Conservation (phyloP, 1,284 basidiomycete genomes). For the Ceratobasidium papillatum region DNA sequence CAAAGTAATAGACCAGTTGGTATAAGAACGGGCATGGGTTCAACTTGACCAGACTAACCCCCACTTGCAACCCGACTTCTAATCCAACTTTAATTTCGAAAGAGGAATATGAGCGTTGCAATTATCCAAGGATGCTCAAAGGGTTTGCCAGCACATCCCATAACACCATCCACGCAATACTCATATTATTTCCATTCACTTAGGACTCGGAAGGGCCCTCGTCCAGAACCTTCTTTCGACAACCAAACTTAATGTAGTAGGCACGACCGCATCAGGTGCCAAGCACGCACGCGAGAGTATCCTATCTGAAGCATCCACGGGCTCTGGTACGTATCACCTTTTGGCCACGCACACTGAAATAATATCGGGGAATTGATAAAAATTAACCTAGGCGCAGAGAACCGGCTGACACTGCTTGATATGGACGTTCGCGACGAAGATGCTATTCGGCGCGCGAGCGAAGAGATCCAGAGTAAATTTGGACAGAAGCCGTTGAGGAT, state of each 20-base stretch:
- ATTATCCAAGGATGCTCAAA: conserved; percentile 45
- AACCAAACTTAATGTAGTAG: conserved; percentile 42
- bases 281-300: conserved; percentile 32
- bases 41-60: too few species aligned
- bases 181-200: background rate
- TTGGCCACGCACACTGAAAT: background rate
- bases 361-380: background rate
- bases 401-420: conserved; percentile 40
- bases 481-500: conserved; percentile 42
- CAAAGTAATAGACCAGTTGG: background rate
- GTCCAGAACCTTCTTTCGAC: conserved; percentile 38
- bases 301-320: conserved; percentile 26
- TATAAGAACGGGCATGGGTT: conserved; percentile 4
- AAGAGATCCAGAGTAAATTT: conserved; percentile 41
- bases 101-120: conserved; percentile 37
- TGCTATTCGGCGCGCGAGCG: conserved; percentile 35
- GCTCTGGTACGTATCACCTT: conserved; percentile 16
- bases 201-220: conserved; percentile 43
- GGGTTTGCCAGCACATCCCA: conserved; percentile 14
- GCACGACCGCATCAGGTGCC: conserved; percentile 41
- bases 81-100: background rate
- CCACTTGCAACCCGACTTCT: background rate
- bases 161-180: background rate
- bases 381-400: conserved; percentile 6
- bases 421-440: conserved; percentile 43